Base-by-base conservation (phyloP, 495 filamentous ascomycete genomes). In the Podospora bellae-mahoneyi region DNA sequence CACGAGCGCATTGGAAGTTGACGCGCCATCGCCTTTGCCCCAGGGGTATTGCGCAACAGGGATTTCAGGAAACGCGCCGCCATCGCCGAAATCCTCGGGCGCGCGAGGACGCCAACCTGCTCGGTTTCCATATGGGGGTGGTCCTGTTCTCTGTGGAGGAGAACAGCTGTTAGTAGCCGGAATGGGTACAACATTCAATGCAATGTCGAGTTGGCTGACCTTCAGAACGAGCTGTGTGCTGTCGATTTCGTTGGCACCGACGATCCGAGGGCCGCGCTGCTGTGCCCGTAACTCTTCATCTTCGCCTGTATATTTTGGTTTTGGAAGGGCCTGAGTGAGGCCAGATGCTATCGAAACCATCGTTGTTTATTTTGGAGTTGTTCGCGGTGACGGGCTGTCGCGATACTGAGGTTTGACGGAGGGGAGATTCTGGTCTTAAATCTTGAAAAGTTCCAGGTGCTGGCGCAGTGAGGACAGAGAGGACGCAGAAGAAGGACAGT, bases 11-110 rank as follows among this genome's bases (percentile, higher is more conserved):
- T 97, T 98, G 62, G 91, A 94, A 5, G 83, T 89, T 4, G 85
- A 84, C 1, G 89, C 80, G 19, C 85, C 82, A 44, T 73, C 78
- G 19, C 94, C 94, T 66, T 91, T 86, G 48, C 95, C 96, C 93
- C 97, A 88, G 57, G 94, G 94, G 75, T 99, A 99, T 73, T 99
- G 95, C 28, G 94, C 95, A 60, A 98, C 87, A 27, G 90, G 88
- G 58, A 99, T 89, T 77, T 99, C 95, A 44, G 95, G 93, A 78
- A 98, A 99, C 61, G 94, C 93, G 73, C 95, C 95, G 66, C 95
- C 95, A 83, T 98, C 94, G 73, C 91, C 94, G 80, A 92, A 98
- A 79, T 98, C 96, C 78, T 97, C 94, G 68, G 88, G 83, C 13
- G 84, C 85, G 68, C 93, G 88, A 19, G 93, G 93, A 68, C 94